Conservation (phyloP, 768 basidiomycete species). For the Gymnopilus junonius region DNA sequence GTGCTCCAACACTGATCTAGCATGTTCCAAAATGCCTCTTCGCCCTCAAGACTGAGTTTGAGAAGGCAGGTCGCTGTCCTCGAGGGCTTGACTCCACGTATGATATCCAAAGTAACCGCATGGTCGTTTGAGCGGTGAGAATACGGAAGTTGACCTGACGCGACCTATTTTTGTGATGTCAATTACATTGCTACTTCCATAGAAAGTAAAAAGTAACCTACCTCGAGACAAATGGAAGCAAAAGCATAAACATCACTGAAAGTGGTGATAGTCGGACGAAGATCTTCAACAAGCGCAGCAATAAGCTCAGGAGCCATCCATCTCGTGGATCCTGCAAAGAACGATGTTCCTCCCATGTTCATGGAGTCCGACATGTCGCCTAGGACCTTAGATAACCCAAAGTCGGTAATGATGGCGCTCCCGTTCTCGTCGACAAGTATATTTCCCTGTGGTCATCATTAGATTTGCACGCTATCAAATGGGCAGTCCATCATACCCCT, state of each 20-base stretch:
- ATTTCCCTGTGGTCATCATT: conserved; percentile 46
- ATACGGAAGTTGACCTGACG: conserved; percentile 56
- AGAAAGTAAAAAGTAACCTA: conserved; percentile 20
- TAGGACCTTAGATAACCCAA: conserved; percentile 61
- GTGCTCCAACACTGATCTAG: conserved; percentile 52
- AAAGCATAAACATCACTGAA: conserved; percentile 66
- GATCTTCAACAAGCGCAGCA: conserved; percentile 51
- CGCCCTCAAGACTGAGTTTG: conserved; percentile 27
- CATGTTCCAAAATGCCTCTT: conserved; percentile 45
- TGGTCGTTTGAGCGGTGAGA: conserved; percentile 58
- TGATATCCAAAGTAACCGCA: conserved; percentile 57
- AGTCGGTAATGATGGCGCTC: conserved; percentile 60
- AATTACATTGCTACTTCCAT: background rate
- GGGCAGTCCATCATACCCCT: conserved; percentile 40
- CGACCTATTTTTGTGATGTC: conserved; percentile 38
- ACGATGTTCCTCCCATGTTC: conserved; percentile 39
- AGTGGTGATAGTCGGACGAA: conserved; percentile 48
- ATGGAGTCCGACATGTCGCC: conserved; percentile 51
- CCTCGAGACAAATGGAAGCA: conserved; percentile 63
- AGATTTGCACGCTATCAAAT: background rate
- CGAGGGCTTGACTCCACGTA: conserved; percentile 54
- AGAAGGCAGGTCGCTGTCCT: conserved; percentile 34
- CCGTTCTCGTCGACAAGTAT: conserved; percentile 59
- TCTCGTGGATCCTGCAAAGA: conserved; percentile 51
- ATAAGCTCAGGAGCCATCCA: conserved; percentile 68